Evolutionary conservation across 1,139 yeast genomes (phyloP).

Genomic region (Scheffersomyces segobiensis): DNA sequence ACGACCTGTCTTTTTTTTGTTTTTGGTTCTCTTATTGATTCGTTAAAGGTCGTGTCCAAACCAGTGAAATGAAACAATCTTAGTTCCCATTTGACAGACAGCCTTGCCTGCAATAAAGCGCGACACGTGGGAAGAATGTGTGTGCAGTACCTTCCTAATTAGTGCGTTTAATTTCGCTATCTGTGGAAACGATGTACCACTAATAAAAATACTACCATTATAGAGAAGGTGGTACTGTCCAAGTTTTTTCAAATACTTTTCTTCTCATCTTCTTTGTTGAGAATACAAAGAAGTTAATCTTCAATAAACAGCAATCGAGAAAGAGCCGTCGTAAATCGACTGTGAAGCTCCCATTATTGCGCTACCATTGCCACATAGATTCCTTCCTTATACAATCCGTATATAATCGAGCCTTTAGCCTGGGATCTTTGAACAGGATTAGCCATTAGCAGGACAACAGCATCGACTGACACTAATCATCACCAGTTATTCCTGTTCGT

Average conservation of each 20-base stretch:
- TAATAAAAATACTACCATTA: neutral
- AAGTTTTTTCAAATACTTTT: neutral
- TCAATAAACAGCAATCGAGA: neutral
- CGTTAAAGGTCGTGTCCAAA: neutral
- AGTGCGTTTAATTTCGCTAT: neutral
- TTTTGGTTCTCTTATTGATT: neutral
- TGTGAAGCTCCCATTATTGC: neutral
- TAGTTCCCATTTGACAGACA: neutral
- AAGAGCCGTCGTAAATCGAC: neutral
- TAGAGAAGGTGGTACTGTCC: neutral
- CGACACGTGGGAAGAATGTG: neutral
- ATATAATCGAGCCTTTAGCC: too few species aligned
- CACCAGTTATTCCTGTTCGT: too few species aligned
- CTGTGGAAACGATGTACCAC: neutral
- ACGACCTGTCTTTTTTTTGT: constrained; percentile 60
- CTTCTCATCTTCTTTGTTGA: neutral
- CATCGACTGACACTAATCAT: too few species aligned
- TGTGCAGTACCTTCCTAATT: neutral
- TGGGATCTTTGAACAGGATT: too few species aligned
- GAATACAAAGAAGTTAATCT: neutral
- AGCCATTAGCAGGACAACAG: too few species aligned
- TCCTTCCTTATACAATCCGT: neutral
- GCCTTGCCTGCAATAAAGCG: neutral
- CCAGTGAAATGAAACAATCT: neutral
- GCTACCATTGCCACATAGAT: neutral